Base-by-base conservation (phyloP, 352 stramenopile genomes). In the Pythium rhizo-oryzae region DNA sequence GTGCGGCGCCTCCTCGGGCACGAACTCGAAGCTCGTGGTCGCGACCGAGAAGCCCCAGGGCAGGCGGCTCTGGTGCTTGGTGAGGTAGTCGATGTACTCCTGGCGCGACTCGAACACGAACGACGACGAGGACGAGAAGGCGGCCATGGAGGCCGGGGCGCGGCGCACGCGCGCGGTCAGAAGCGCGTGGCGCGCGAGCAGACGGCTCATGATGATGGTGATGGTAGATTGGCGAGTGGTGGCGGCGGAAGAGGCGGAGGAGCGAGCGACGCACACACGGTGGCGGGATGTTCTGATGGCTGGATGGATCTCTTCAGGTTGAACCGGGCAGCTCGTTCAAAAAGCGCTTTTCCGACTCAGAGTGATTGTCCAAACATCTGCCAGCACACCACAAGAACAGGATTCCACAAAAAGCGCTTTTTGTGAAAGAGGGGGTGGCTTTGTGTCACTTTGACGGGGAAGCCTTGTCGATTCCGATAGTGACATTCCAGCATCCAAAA, bases 31-130 rank as follows among this genome's bases (percentile, higher is more conserved):
- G 47, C 80, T 80, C 30, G 83, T 90, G n/a, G 84, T 96, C 44
- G 81, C 88, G 28, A 95, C 81, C 7, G 76, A 78, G 62, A 97
- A 97, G 56, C 91, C 91, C 80, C 82, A 91, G 12, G 91, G 91
- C 58, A 97, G 77, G 19, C 87, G 87, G 59, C 83, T 92, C 56
- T 95, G 87, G 74, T 93, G 76, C 59, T 71, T 71, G 46, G 80
- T 64, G 30, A 95, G 75, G 59, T 93, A 95, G 30, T 89, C 85
- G 51, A 78, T 84, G 74, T 95, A 95, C 74, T 95, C 87, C 61
- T 92, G 80, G 35, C 83, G 79, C 49, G 87, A 95, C 55, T 91
- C 83, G 62, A 95, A 95, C 39, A 82, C 80, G 72, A 95, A 95
- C 72, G 82, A 69, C 58, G 83, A 77, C 35, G 72, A 78, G 55